Percentiles rank a stretch among this genome's conserved stretches.
phyloP scores from a whole-genome alignment of 2,329 filamentous ascomycete species.

The Emericellopsis cladophorae region DNA sequence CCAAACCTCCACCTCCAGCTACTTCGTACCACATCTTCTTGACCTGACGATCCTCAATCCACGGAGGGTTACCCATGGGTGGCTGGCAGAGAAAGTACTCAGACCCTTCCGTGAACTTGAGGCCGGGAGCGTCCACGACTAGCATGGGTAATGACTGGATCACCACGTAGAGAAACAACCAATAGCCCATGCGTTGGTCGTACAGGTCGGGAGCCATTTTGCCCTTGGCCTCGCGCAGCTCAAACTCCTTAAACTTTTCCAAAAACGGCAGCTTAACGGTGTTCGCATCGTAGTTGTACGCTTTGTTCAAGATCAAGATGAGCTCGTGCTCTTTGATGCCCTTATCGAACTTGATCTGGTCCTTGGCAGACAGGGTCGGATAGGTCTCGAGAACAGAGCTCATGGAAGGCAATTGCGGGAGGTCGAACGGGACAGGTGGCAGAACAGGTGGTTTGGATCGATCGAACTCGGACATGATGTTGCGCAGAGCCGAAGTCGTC shows the following conservation, averaged over 20 bases:
- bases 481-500: conserved; percentile 57
- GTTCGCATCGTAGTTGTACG: conserved; percentile 67
- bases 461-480: conserved; percentile 78
- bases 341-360: conserved; percentile 59
- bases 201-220: conserved; percentile 53
- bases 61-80: conserved; percentile 59
- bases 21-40: conserved; percentile 65
- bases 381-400: conserved; percentile 52
- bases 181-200: conserved; percentile 63
- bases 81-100: conserved; percentile 76
- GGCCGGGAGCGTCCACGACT: conserved; percentile 60
- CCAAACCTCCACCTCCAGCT: conserved; percentile 46
- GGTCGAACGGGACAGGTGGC: conserved; percentile 82
- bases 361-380: conserved; percentile 53
- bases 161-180: conserved; percentile 71
- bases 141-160: conserved; percentile 68
- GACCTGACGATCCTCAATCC: conserved; percentile 53
- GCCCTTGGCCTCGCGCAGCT: conserved; percentile 52
- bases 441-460: conserved; percentile 78
- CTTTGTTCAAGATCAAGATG: conserved; percentile 61
- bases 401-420: conserved; percentile 65
- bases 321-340: conserved; percentile 71
- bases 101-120: conserved; percentile 56
- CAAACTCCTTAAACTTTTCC: conserved; percentile 57
- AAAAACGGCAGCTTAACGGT: conserved; percentile 48